phyloP scores from a whole-genome alignment of 202 grass and related monocot species.

The Setaria viridis region DNA sequence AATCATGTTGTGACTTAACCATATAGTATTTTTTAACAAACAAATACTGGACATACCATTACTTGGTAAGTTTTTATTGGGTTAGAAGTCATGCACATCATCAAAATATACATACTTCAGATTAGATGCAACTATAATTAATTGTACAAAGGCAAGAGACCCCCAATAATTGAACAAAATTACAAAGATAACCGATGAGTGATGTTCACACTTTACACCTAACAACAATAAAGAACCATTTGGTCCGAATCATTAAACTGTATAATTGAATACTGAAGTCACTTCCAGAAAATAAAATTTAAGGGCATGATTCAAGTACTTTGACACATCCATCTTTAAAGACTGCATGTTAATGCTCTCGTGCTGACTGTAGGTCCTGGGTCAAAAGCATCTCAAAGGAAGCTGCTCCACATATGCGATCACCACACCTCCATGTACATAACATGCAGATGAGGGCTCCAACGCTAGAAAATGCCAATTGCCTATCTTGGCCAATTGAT shows the following conservation, averaged over 20 bases:
- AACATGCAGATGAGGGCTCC: neutral
- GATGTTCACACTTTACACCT: neutral
- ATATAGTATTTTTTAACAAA: conserved; percentile 25
- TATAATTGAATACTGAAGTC: neutral
- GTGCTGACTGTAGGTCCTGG: neutral
- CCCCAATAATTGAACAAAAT: neutral
- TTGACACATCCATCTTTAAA: neutral
- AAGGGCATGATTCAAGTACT: neutral
- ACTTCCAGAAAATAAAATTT: conserved; percentile 2
- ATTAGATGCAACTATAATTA: conserved; percentile 14
- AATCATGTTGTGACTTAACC: conserved; percentile 57
- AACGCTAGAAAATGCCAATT: neutral
- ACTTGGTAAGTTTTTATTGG: neutral
- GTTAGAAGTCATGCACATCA: neutral
- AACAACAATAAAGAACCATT: neutral
- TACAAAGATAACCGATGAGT: conserved; percentile 2
- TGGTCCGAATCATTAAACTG: conserved; percentile 12
- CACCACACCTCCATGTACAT: neutral
- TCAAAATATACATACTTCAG: neutral
- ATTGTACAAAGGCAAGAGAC: neutral
- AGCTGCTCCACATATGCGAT: too few relatives aligned
- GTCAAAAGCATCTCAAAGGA: too few relatives aligned
- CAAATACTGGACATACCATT: neutral
- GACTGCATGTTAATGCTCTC: neutral
- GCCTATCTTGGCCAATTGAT: neutral